Base-by-base conservation (phyloP, 78 protist genomes). In the slime mould (Dictyostelium discoideum) region DNA sequence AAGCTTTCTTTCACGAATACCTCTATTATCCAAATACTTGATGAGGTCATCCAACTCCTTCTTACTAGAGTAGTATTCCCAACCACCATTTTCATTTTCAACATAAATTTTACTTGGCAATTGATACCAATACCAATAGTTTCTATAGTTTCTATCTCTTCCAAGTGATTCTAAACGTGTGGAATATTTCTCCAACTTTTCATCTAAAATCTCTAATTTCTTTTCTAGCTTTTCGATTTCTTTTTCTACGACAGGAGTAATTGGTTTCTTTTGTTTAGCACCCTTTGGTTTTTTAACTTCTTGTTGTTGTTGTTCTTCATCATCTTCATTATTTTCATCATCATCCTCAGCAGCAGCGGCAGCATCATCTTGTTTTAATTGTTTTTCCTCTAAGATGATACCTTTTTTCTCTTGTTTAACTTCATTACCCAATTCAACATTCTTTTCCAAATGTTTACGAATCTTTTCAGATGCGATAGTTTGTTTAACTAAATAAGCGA, bases 51-150 rank as follows among this genome's bases (percentile, higher is more conserved):
- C 95, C 44, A 90, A n/a, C 20, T 90, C 95, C n/a, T 83, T 83
- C 39, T 77, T 57, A 9, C 81, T 57, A 6, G 60, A 46, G 42
- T 83, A 90, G 54, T 82, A 90, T 18, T 67, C 77, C 95, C 95
- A 90, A 14, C 84, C 88, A 46, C 88, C 87, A 26, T 42, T 29
- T n/a, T 72, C 78, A 32, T 20, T 39, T 16, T 90, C 95, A 3
- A 90, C 67, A 54, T 82, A 90, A 18, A 90, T 29, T 72, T 74
- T 22, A n/a, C 95, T 86, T 8, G 95, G 95, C 1, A 90, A 85
- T 26, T 82, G 88, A 29, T 80, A 11, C 95, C 95, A 90, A 73
- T 90, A 90, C 95, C 95, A 90, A 90, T 90, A 90, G 24, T 90
- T 90, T 11, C 85, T 80, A 29, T 72, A 82, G 11, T 82, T 44